These are phyloP conservation scores for Termitomyces sp. DNA, from an alignment of 768 basidiomycete genomes.

Conservation along the genomic window DNA sequence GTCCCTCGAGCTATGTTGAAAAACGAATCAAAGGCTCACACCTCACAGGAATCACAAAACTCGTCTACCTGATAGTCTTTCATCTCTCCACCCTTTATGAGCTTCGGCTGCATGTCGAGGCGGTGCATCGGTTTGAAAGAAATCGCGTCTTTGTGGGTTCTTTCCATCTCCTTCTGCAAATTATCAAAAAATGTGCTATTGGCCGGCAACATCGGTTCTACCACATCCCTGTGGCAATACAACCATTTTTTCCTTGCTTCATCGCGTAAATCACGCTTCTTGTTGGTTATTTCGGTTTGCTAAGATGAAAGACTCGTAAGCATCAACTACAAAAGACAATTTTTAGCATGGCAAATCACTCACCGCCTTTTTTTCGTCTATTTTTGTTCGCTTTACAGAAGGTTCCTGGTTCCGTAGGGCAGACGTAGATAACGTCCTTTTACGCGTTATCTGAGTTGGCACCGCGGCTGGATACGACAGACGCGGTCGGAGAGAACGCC, in stretches of 20 bases:
- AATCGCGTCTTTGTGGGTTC: slow-evolving; percentile 3
- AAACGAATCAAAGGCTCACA: neutral
- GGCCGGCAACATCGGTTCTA: slow-evolving; percentile 44
- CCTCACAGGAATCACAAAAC: neutral
- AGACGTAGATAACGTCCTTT: slow-evolving; percentile 15
- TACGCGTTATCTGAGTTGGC: slow-evolving; percentile 7
- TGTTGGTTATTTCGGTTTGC: slow-evolving; percentile 38
- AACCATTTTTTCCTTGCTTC: slow-evolving; percentile 44
- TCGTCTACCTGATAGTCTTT: slow-evolving; percentile 67
- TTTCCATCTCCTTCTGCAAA: slow-evolving; percentile 26
- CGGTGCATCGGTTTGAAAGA: slow-evolving; percentile 33
- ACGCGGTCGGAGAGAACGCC: slow-evolving; percentile 15
- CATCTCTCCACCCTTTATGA: slow-evolving; percentile 55
- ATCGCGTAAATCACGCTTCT: slow-evolving; percentile 35
- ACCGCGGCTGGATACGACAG: neutral
- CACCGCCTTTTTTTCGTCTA: slow-evolving; percentile 39
- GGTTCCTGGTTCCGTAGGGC: slow-evolving; percentile 20
- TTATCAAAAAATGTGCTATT: slow-evolving; percentile 33
- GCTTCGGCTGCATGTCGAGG: slow-evolving; percentile 43
- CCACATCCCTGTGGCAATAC: slow-evolving; percentile 36
- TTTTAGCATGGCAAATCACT: neutral
- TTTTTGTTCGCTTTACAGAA: slow-evolving; percentile 22
- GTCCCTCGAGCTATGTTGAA: slow-evolving; percentile 45
- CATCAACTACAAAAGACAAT: neutral
- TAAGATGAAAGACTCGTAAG: slow-evolving; percentile 14